A percentile compares a stretch with the other conserved stretches of the same genome.
phyloP scores from a whole-genome alignment of 768 basidiomycete species.

The Russula ochroleuca region DNA sequence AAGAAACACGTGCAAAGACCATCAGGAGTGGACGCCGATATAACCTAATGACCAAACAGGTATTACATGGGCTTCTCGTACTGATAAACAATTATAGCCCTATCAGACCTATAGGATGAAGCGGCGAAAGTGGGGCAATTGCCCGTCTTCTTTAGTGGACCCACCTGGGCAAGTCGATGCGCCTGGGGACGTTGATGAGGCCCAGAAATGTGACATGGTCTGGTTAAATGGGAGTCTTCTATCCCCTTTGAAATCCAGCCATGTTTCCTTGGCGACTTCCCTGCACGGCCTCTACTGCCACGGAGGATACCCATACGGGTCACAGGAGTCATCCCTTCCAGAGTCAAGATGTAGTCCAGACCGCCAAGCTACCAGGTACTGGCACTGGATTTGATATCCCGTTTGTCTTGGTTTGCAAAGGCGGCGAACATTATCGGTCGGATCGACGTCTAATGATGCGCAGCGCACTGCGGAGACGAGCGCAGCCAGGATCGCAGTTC shows the following conservation, averaged over 20 bases:
- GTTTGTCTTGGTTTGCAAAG: slow-evolving; percentile 31
- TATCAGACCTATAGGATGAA: slow-evolving; percentile 55
- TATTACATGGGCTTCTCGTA: slow-evolving; percentile 77
- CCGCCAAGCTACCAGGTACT: slow-evolving; percentile 65
- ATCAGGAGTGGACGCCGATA: slow-evolving; percentile 8
- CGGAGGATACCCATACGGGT: slow-evolving; percentile 71
- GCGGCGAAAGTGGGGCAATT: slow-evolving; percentile 52
- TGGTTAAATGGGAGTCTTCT: slow-evolving; percentile 62
- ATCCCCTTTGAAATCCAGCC: slow-evolving; percentile 48
- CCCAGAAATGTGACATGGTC: slow-evolving; percentile 59
- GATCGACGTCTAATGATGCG: slow-evolving; percentile 36
- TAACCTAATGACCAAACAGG: slow-evolving; percentile 39
- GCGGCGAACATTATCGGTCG: slow-evolving; percentile 57
- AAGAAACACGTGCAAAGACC: slow-evolving; percentile 49
- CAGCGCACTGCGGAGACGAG: slow-evolving; percentile 56
- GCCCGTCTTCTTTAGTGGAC: slow-evolving; percentile 66
- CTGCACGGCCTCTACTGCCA: slow-evolving; percentile 86
- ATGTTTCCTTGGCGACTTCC: slow-evolving; percentile 51
- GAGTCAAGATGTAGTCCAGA: too few relatives aligned
- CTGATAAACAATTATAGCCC: slow-evolving; percentile 64
- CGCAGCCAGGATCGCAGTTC: slow-evolving; percentile 44
- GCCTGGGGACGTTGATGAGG: slow-evolving; percentile 56
- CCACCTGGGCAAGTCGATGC: slow-evolving; percentile 66
- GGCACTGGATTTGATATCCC: slow-evolving; percentile 44
- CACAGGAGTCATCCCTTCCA: slow-evolving; percentile 58